A percentile compares a stretch with the other conserved stretches of the same genome.
Conservation (phyloP, 78 protist species). For the slime mould (Dictyostelium discoideum) region DNA sequence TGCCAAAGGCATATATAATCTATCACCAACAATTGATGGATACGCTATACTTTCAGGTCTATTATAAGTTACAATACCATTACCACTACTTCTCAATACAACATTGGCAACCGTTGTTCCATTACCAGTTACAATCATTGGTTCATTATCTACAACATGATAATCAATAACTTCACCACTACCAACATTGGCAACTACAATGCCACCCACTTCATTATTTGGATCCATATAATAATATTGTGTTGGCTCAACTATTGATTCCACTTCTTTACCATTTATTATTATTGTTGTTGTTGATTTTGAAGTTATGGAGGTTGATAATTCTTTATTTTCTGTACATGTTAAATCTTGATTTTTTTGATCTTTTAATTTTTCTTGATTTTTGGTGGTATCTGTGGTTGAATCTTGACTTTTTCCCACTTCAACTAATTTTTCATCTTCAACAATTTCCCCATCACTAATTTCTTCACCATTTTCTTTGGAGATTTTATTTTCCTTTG, state of each 20-base stretch:
- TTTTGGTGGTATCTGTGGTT: background rate
- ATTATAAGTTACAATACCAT: conserved; percentile 16
- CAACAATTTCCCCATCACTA: background rate
- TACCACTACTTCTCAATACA: background rate
- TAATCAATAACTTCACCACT: background rate
- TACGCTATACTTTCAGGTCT: conserved; percentile 42
- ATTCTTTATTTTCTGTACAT: background rate
- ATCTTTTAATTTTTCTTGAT: background rate
- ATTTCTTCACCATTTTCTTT: background rate
- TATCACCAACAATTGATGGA: conserved; percentile 65
- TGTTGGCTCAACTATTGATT: background rate
- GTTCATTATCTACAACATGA: background rate
- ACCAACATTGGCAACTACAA: background rate
- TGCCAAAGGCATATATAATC: conserved; percentile 66
- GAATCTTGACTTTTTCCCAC: background rate
- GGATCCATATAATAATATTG: conserved; percentile 7
- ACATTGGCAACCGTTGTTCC: background rate
- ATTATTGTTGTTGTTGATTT: background rate
- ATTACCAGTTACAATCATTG: background rate
- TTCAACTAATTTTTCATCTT: background rate
- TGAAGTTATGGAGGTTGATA: background rate
- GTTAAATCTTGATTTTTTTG: background rate
- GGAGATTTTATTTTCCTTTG: background rate
- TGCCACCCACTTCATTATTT: background rate
- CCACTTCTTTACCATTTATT: background rate